phyloP scores from a whole-genome alignment of 2,329 filamentous ascomycete genomes.

The Colletotrichum phormii region DNA sequence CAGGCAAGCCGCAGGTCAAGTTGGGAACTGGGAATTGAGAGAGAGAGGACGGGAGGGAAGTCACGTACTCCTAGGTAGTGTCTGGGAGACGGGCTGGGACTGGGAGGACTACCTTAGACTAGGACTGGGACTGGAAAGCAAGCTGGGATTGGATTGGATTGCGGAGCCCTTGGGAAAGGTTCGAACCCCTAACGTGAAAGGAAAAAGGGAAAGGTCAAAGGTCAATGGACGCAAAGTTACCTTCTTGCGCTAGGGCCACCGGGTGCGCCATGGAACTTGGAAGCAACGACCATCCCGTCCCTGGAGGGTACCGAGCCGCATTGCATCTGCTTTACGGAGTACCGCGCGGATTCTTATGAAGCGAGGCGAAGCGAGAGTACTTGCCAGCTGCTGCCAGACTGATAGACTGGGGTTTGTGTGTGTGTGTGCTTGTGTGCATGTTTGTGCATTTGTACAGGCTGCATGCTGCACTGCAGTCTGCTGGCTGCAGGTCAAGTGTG shows the following conservation, averaged over 20 bases:
- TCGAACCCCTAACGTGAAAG: constrained; percentile 35
- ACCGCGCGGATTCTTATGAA: background rate
- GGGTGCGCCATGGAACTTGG: constrained; percentile 27
- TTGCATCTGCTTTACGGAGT: background rate
- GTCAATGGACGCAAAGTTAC: constrained; percentile 29
- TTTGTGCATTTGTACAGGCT: background rate
- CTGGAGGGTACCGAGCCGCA: background rate
- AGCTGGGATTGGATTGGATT: constrained; percentile 31
- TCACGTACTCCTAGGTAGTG: background rate
- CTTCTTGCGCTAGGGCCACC: constrained; percentile 29
- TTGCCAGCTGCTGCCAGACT: constrained; percentile 7
- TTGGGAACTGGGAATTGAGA: background rate
- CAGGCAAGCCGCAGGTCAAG: constrained; percentile 16
- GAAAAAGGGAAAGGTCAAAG: constrained; percentile 34
- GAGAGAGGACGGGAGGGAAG: background rate
- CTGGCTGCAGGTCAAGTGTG: background rate
- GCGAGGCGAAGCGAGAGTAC: constrained; percentile 2
- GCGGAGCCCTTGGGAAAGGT: constrained; percentile 31
- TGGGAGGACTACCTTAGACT: background rate
- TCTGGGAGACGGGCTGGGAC: background rate
- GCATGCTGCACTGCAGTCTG: background rate
- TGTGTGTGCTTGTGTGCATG: background rate
- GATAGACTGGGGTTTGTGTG: background rate
- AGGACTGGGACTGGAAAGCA: constrained; percentile 7
- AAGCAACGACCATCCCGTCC: constrained; percentile 17